These are phyloP conservation scores for Colletotrichum navitas DNA, from an alignment of 2,329 filamentous ascomycete genomes.

Conservation along the genomic window DNA sequence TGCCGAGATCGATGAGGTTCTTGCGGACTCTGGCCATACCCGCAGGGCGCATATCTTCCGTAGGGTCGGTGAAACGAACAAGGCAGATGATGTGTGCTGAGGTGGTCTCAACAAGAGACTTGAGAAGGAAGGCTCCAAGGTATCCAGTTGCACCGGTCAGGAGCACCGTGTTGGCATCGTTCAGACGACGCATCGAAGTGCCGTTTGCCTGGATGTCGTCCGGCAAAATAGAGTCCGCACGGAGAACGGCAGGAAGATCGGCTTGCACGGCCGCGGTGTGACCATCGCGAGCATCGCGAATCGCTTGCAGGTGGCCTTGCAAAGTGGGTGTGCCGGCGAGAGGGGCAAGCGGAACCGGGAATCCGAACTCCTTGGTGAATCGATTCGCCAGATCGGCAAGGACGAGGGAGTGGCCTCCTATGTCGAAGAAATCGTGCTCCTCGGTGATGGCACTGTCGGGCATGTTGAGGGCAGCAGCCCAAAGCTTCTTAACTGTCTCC, in stretches of 20 bases:
- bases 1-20: constrained; percentile 81
- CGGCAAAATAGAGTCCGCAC: constrained; percentile 75
- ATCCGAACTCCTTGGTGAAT: constrained; percentile 77
- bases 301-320: constrained; percentile 77
- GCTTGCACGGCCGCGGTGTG: constrained; percentile 81
- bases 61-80: constrained; percentile 78
- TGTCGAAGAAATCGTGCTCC: constrained; percentile 84
- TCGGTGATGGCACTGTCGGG: constrained; percentile 72
- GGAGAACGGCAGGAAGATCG: constrained; percentile 77
- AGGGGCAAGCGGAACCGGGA: constrained; percentile 77
- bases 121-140: constrained; percentile 80
- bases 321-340: constrained; percentile 80
- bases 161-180: constrained; percentile 76
- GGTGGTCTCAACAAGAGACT: constrained; percentile 75
- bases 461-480: constrained; percentile 79
- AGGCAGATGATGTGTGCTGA: constrained; percentile 78
- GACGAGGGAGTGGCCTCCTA: constrained; percentile 82
- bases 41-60: constrained; percentile 71
- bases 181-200: constrained; percentile 68
- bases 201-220: constrained; percentile 74
- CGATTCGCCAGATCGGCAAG: constrained; percentile 83
- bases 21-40: constrained; percentile 80
- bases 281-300: constrained; percentile 78
- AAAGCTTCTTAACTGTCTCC: constrained; percentile 76
- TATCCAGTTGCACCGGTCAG: constrained; percentile 83